Evolutionary conservation across 768 basidiomycete genomes (phyloP).

Genomic region (Suillus occidentalis): DNA sequence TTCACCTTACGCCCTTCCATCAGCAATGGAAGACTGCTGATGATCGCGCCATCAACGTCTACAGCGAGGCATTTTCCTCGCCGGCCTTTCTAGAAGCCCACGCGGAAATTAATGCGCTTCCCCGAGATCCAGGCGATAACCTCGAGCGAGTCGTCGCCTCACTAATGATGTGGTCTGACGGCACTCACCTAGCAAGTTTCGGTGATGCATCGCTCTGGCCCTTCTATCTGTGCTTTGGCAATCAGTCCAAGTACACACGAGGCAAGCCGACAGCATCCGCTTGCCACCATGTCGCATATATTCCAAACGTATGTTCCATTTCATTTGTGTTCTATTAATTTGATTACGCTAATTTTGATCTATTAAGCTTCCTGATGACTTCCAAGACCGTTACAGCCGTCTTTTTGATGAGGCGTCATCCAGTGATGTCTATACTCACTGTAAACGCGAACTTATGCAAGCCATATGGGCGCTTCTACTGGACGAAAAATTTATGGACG

Average conservation of each 20-base stretch:
- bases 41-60: neutral
- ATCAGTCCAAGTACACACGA: conserved; percentile 16
- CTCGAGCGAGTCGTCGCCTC: conserved; percentile 17
- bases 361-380: conserved; percentile 4
- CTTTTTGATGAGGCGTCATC: neutral
- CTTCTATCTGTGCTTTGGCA: conserved; percentile 16
- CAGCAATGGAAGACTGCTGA: neutral
- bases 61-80: conserved; percentile 4
- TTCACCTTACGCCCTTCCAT: neutral
- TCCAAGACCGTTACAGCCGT: neutral
- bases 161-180: conserved; percentile 27
- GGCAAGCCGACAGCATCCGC: conserved; percentile 12
- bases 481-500: conserved; percentile 18
- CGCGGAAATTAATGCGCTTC: conserved; percentile 10
- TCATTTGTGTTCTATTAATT: neutral
- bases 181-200: conserved; percentile 23
- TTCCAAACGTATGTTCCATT: conserved; percentile 7
- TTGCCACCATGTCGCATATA: conserved; percentile 16
- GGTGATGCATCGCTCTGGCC: conserved; percentile 17
- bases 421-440: conserved; percentile 14
- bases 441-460: conserved; percentile 21
- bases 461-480: conserved; percentile 17
- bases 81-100: neutral
- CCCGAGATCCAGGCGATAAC: conserved; percentile 9
- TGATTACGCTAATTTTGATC: neutral